Evolutionary conservation across 768 basidiomycete genomes (phyloP).

Genomic region (Mycena galopus): DNA sequence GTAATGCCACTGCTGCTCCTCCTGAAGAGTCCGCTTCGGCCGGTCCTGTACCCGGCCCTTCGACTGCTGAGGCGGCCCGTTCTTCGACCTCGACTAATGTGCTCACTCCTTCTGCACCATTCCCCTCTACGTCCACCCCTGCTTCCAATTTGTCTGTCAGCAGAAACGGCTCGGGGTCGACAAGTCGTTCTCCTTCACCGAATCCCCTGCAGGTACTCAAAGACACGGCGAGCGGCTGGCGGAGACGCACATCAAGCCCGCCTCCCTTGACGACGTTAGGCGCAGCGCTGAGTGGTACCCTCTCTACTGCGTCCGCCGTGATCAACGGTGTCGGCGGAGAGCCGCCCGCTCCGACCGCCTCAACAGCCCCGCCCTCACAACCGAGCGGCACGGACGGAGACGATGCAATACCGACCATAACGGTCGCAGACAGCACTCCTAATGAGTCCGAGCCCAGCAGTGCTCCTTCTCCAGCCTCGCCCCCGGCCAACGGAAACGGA

Average conservation of each 20-base stretch:
- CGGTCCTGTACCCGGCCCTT: conserved; percentile 47
- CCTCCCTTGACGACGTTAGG: conserved; percentile 60
- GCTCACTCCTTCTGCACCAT: conserved; percentile 42
- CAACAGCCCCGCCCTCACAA: conserved; percentile 9
- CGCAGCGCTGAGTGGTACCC: conserved; percentile 56
- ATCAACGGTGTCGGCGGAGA: conserved; percentile 42
- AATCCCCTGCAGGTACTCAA: conserved; percentile 44
- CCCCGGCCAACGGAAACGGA: conserved; percentile 12
- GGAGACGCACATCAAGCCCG: conserved; percentile 50
- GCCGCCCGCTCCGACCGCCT: conserved; percentile 16
- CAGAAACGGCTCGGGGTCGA: conserved; percentile 52
- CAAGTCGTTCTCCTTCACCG: conserved; percentile 50
- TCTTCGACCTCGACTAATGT: conserved; percentile 39
- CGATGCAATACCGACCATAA: conserved; percentile 43
- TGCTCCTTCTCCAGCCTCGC: background rate
- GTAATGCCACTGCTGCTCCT: conserved; percentile 44
- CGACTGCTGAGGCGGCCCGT: conserved; percentile 47
- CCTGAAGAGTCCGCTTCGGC: conserved; percentile 41
- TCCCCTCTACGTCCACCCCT: conserved; percentile 43
- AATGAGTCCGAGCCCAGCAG: background rate
- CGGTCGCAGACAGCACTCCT: conserved; percentile 27
- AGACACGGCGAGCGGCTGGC: conserved; percentile 46
- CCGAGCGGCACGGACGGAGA: conserved; percentile 7
- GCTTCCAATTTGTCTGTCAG: conserved; percentile 42
- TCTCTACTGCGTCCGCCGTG: conserved; percentile 61